Percentiles rank a stretch among this genome's conserved stretches.
Conservation (phyloP, 257 asterid genomes). For the Nicotiana noctiflora region DNA sequence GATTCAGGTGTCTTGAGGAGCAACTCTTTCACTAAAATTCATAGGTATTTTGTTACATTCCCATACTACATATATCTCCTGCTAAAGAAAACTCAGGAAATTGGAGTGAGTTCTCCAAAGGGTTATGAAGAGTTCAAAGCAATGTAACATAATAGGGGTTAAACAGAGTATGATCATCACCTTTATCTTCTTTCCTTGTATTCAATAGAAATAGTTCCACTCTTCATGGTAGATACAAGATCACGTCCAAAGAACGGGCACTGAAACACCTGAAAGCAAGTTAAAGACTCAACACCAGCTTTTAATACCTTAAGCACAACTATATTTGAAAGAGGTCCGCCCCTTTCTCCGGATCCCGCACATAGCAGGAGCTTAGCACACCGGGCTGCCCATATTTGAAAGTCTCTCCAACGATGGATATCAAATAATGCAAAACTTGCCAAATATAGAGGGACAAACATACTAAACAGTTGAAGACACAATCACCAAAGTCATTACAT, state of each 20-base stretch:
- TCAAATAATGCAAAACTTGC: not conserved
- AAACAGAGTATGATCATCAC: not conserved
- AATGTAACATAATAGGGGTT: too few relatives aligned
- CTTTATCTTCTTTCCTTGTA: too few relatives aligned
- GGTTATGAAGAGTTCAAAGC: not conserved
- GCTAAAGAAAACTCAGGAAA: not conserved
- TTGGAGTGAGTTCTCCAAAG: not conserved
- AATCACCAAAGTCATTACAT: constrained; percentile 57
- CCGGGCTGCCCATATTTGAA: not conserved
- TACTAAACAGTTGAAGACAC: not conserved
- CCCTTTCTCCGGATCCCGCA: too few relatives aligned
- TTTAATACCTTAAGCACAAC: too few relatives aligned
- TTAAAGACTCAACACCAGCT: not conserved
- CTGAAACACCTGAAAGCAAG: not conserved
- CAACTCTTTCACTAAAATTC: not conserved
- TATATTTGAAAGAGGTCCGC: too few relatives aligned
- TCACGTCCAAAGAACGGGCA: too few relatives aligned
- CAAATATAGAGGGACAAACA: not conserved
- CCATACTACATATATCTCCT: not conserved
- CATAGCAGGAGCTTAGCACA: not conserved
- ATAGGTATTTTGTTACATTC: not conserved
- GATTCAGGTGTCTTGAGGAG: not conserved
- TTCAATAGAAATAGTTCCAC: too few relatives aligned
- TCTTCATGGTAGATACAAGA: too few relatives aligned
- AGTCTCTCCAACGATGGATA: not conserved